phyloP scores from a whole-genome alignment of 148 eudicot species.

The Suaeda aralocaspica region DNA sequence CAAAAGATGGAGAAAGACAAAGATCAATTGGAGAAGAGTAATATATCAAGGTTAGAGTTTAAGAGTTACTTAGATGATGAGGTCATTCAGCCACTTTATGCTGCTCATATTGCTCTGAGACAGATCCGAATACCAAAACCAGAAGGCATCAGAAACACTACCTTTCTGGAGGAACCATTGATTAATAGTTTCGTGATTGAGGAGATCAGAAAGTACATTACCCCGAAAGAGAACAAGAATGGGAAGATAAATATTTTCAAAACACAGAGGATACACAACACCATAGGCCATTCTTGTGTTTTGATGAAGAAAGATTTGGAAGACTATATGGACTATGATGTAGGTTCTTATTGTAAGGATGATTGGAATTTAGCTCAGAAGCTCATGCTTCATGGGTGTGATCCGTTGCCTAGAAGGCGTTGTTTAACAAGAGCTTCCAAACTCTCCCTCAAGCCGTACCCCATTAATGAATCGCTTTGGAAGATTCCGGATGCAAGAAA shows the following conservation, averaged over 20 bases:
- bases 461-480: slow-evolving; percentile 91
- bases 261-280: slow-evolving; percentile 55
- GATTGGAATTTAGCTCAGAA: slow-evolving; percentile 88
- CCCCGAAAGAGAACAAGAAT: slow-evolving; percentile 74
- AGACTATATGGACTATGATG: slow-evolving; percentile 89
- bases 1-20: slow-evolving; percentile 63
- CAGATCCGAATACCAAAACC: slow-evolving; percentile 67
- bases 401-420: slow-evolving; percentile 89
- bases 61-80: slow-evolving; percentile 77
- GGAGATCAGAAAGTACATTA: slow-evolving; percentile 93
- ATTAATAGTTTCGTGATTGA: slow-evolving; percentile 69
- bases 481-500: slow-evolving; percentile 71
- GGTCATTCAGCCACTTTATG: slow-evolving; percentile 71
- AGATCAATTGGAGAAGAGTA: slow-evolving; percentile 28
- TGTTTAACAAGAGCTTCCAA: slow-evolving; percentile 91
- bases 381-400: slow-evolving; percentile 90
- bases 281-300: slow-evolving; percentile 92
- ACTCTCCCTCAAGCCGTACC: slow-evolving; percentile 64
- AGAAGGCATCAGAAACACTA: slow-evolving; percentile 38
- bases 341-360: slow-evolving; percentile 89
- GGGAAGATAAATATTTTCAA: slow-evolving; percentile 68
- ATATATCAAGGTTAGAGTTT: slow-evolving; percentile 49
- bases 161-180: slow-evolving; percentile 66
- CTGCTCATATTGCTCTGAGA: slow-evolving; percentile 84
- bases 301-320: slow-evolving; percentile 74